phyloP scores from a whole-genome alignment of 2,329 filamentous ascomycete species.

The Fusarium protoensiforme region DNA sequence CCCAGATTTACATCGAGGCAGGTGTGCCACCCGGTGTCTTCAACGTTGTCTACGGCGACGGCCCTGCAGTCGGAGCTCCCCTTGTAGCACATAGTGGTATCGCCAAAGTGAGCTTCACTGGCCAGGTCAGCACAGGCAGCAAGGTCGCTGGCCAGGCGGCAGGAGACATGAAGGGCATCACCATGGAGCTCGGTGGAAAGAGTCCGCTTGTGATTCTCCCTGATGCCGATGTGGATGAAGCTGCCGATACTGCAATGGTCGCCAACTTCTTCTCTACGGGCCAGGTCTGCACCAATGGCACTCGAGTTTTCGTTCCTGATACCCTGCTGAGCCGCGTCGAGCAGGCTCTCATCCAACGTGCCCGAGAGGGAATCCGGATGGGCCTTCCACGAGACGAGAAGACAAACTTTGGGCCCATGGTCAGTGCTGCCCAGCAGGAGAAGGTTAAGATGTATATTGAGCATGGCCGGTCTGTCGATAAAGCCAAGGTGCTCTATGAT shows the following conservation, averaged over 20 bases:
- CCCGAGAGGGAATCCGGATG: conserved; percentile 75
- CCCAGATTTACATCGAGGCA: conserved; percentile 80
- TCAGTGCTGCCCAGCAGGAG: conserved; percentile 77
- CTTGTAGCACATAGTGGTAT: conserved; percentile 78
- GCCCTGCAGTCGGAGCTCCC: conserved; percentile 76
- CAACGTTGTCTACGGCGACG: conserved; percentile 86
- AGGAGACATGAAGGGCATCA: conserved; percentile 87
- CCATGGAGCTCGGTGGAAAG: conserved; percentile 93
- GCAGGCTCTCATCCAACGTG: conserved; percentile 64
- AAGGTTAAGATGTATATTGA: conserved; percentile 84
- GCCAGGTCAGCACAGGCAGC: conserved; percentile 84
- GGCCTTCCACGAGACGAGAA: conserved; percentile 76
- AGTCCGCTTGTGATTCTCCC: conserved; percentile 83
- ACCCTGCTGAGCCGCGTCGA: conserved; percentile 76
- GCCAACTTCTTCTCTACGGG: conserved; percentile 93
- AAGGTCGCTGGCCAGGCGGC: conserved; percentile 83
- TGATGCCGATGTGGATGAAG: conserved; percentile 80
- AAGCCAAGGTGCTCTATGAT: conserved; percentile 78
- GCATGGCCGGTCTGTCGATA: conserved; percentile 78
- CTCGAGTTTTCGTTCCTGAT: conserved; percentile 83
- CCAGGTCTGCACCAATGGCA: conserved; percentile 94
- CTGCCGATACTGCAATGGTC: conserved; percentile 92
- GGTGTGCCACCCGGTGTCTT: conserved; percentile 86
- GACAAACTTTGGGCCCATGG: conserved; percentile 88
- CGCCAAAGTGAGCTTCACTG: conserved; percentile 90